phyloP scores from a whole-genome alignment of 306 rosid species.

The Rubus parviflorus region DNA sequence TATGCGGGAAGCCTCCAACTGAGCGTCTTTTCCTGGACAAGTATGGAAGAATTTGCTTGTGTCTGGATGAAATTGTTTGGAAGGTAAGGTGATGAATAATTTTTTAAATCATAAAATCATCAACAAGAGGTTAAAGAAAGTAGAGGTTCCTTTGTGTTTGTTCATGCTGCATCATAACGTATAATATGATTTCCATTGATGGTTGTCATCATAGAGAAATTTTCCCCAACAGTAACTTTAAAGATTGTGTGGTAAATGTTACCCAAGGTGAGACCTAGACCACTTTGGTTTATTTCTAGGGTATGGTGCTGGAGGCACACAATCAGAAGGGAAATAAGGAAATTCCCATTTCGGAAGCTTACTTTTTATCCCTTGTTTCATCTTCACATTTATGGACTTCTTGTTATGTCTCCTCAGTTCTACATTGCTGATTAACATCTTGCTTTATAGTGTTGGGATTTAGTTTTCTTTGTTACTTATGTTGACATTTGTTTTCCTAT shows the following conservation, averaged over 20 bases:
- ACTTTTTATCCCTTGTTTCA: background rate
- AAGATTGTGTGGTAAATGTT: conserved; percentile 8
- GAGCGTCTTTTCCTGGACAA: conserved; percentile 94
- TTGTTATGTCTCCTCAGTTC: background rate
- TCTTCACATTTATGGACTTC: background rate
- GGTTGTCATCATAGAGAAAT: conserved; percentile 11
- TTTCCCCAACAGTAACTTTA: background rate
- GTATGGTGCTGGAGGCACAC: background rate
- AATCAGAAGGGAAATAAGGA: background rate
- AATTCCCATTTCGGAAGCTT: background rate
- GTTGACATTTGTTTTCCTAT: conserved; percentile 27
- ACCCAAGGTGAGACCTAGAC: conserved; percentile 12
- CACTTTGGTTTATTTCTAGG: background rate
- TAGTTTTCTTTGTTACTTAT: background rate
- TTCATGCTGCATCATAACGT: conserved; percentile 10
- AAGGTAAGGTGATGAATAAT: conserved; percentile 50
- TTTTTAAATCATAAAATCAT: background rate
- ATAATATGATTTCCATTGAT: background rate
- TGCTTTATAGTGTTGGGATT: background rate
- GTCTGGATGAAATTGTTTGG: conserved; percentile 96
- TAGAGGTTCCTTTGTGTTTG: background rate
- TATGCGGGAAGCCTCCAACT: conserved; percentile 81
- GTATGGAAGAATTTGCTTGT: conserved; percentile 89
- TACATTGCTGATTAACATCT: background rate
- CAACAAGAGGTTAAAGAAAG: background rate